Percentiles rank a stretch among this genome's conserved stretches.
phyloP scores from a whole-genome alignment of 345 rosid species.

The Salix purpurea region DNA sequence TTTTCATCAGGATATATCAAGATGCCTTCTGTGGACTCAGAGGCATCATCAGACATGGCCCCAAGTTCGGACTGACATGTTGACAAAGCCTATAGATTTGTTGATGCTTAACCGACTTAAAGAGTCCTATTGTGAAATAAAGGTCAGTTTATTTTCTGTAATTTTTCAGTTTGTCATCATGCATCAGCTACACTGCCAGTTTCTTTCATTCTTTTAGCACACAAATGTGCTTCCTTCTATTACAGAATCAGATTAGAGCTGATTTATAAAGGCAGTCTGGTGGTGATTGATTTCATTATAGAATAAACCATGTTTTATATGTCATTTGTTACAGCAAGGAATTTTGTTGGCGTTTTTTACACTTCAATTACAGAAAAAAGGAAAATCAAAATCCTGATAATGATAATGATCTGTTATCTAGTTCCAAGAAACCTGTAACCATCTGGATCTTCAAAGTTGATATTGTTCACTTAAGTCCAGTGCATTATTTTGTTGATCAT shows the following conservation, averaged over 20 bases:
- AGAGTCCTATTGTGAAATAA: slow-evolving; percentile 73
- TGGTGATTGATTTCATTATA: background rate
- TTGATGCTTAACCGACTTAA: slow-evolving; percentile 76
- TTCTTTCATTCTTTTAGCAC: background rate
- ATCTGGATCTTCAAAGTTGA: background rate
- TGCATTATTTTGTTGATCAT: background rate
- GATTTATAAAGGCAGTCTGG: background rate
- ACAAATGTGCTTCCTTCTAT: background rate
- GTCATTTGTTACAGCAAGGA: background rate
- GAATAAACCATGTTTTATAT: background rate
- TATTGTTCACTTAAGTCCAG: background rate
- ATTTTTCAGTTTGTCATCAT: background rate
- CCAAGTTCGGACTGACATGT: slow-evolving; percentile 65
- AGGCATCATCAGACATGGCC: slow-evolving; percentile 96
- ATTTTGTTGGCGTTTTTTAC: background rate
- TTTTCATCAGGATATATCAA: slow-evolving; percentile 73
- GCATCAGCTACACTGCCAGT: background rate
- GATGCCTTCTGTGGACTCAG: slow-evolving; percentile 96
- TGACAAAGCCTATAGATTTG: slow-evolving; percentile 76
- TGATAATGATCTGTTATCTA: background rate
- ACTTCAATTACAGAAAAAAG: background rate
- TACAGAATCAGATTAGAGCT: background rate
- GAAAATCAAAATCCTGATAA: background rate
- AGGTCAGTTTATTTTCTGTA: slow-evolving; percentile 39
- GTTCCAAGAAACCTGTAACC: background rate